phyloP scores from a whole-genome alignment of 1,139 yeast species.

The Meyerozyma sp. region DNA sequence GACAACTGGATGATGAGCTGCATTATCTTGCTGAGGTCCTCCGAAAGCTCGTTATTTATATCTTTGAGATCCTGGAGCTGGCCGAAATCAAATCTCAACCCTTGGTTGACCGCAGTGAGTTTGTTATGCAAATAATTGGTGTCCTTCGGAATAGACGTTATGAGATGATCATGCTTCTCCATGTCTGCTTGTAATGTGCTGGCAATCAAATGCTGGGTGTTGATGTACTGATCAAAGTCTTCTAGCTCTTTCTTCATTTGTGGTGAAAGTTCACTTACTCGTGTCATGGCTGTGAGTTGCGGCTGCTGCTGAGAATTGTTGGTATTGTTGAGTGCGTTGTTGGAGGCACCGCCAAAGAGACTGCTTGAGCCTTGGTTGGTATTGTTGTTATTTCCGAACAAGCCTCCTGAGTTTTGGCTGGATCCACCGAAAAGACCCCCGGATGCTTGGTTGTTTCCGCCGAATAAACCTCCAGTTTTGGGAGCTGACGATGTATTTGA shows the following conservation, averaged over 20 bases:
- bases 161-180: slow-evolving; percentile 60
- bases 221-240: slow-evolving; percentile 77
- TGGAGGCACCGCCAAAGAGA: slow-evolving; percentile 3
- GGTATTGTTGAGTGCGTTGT: slow-evolving; percentile 1
- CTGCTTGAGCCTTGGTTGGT: slow-evolving; percentile 5
- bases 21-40: slow-evolving; percentile 65
- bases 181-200: slow-evolving; percentile 68
- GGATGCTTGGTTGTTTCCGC: slow-evolving; percentile 1
- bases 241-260: slow-evolving; percentile 71
- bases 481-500: not conserved
- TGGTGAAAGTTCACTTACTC: slow-evolving; percentile 81
- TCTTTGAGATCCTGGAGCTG: slow-evolving; percentile 31
- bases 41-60: slow-evolving; percentile 54
- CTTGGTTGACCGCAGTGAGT: slow-evolving; percentile 61
- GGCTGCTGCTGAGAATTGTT: slow-evolving; percentile 22
- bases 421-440: not conserved
- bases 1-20: slow-evolving; percentile 62
- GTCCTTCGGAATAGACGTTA: slow-evolving; percentile 82
- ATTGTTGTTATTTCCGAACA: slow-evolving; percentile 4
- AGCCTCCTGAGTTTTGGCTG: slow-evolving; percentile 3
- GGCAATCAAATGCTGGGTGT: slow-evolving; percentile 75
- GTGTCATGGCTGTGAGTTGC: slow-evolving; percentile 76
- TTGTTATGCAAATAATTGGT: slow-evolving; percentile 65
- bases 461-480: slow-evolving; percentile 6
- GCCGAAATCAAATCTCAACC: slow-evolving; percentile 43